phyloP scores from a whole-genome alignment of 768 basidiomycete species.

The Termitomyces sp. region DNA sequence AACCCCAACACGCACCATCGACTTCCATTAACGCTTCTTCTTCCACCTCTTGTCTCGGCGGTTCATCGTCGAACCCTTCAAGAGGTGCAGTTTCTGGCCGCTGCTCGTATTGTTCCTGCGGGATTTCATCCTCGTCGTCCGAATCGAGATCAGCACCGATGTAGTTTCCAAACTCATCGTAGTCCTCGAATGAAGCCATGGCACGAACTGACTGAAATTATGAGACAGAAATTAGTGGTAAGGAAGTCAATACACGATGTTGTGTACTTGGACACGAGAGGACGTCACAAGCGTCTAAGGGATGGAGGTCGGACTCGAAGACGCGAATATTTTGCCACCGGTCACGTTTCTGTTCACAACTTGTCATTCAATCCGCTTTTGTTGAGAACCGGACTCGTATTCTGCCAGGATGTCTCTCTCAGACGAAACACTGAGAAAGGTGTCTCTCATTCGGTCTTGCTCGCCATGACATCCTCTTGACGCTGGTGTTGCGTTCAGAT shows the following conservation, averaged over 20 bases:
- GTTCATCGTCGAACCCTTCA: slow-evolving; percentile 85
- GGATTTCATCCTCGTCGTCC: slow-evolving; percentile 68
- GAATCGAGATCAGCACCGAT: slow-evolving; percentile 94
- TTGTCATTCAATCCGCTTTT: background rate
- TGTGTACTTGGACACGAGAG: background rate
- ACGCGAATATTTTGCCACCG: slow-evolving; percentile 28
- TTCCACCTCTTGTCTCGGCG: slow-evolving; percentile 49
- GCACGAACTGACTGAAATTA: slow-evolving; percentile 3
- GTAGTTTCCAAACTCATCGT: slow-evolving; percentile 96
- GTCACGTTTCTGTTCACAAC: slow-evolving; percentile 13
- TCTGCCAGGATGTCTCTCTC: slow-evolving; percentile 22
- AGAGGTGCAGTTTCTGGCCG: slow-evolving; percentile 49
- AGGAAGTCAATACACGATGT: background rate
- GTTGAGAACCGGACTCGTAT: background rate
- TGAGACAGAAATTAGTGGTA: background rate
- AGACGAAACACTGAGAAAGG: slow-evolving; percentile 53
- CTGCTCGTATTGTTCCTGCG: slow-evolving; percentile 44
- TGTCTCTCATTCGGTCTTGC: slow-evolving; percentile 23
- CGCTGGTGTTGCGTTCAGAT: slow-evolving; percentile 51
- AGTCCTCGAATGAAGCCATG: slow-evolving; percentile 70
- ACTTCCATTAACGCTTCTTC: slow-evolving; percentile 78
- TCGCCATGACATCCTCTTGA: slow-evolving; percentile 16
- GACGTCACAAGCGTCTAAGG: slow-evolving; percentile 6
- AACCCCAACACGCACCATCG: slow-evolving; percentile 50
- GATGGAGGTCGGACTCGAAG: background rate